These are phyloP conservation scores for Chrysochromulina tobinii DNA, from an alignment of 78 protist genomes.

Conservation along the genomic window DNA sequence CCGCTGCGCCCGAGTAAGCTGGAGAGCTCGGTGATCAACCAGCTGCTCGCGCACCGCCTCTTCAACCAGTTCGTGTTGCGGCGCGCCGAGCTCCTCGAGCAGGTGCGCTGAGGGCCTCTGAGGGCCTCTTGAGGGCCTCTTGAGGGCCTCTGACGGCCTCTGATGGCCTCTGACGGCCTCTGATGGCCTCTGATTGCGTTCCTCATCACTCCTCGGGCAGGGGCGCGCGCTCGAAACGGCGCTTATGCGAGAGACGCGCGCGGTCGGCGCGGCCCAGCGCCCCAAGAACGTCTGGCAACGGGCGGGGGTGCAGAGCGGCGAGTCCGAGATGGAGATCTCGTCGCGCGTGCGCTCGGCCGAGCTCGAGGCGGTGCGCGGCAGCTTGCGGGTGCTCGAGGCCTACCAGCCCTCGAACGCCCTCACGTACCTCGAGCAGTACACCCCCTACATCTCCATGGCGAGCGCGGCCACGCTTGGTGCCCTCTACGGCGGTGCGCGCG, in stretches of 20 bases:
- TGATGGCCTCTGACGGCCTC: too few relatives aligned
- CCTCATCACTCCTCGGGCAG: neutral
- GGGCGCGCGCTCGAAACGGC: neutral
- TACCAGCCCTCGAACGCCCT: neutral
- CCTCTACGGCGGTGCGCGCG: neutral
- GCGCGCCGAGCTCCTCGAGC: neutral
- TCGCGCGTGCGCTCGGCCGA: neutral
- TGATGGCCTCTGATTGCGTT: too few relatives aligned
- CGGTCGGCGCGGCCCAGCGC: neutral
- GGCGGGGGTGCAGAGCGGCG: neutral
- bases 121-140: too few relatives aligned
- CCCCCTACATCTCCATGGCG: neutral
- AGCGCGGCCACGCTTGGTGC: neutral
- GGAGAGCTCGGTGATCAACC: neutral
- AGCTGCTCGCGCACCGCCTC: neutral
- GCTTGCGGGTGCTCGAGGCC: neutral
- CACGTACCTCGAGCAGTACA: neutral
- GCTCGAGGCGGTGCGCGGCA: neutral
- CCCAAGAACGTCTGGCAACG: neutral
- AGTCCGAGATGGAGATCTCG: neutral
- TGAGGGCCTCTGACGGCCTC: too few relatives aligned
- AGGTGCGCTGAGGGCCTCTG: too few relatives aligned
- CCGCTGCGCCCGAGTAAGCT: neutral
- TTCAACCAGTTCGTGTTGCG: neutral
- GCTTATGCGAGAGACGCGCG: neutral